Percentiles rank a stretch among this genome's conserved stretches.
Conservation (phyloP, 169 alveolate species). For the Plasmodium adleri region DNA sequence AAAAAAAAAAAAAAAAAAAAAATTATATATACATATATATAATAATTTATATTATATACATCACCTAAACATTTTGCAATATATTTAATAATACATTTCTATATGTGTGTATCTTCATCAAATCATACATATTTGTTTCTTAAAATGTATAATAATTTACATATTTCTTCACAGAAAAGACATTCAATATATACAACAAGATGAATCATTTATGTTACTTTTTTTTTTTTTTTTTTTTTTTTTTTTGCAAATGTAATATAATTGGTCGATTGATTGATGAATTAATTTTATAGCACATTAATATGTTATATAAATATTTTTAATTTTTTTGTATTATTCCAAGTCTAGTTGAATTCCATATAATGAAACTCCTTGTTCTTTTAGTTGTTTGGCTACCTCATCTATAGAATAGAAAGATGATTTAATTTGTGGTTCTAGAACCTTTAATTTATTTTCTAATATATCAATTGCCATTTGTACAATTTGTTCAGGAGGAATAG, state of each 20-base stretch:
- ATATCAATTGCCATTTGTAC: slow-evolving; percentile 91
- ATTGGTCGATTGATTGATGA: too few species aligned
- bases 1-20: too few species aligned
- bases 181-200: too few species aligned
- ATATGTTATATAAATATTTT: not conserved
- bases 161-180: too few species aligned
- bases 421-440: slow-evolving; percentile 71
- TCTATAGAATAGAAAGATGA: slow-evolving; percentile 70
- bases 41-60: too few species aligned
- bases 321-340: slow-evolving; percentile 6
- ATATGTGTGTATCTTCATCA: too few species aligned
- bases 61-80: too few species aligned
- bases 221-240: not conserved
- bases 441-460: slow-evolving; percentile 86
- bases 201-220: not conserved
- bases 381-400: slow-evolving; percentile 69
- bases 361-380: slow-evolving; percentile 73
- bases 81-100: too few species aligned
- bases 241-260: not conserved
- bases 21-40: too few species aligned
- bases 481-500: slow-evolving; percentile 94
- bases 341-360: slow-evolving; percentile 70
- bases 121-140: too few species aligned
- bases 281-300: too few species aligned
- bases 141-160: too few species aligned